Evolutionary conservation across 23 red algal species (phyloP), one percentile per base, ranked within the genome.

Genomic region (Gracilaria domingensis): DNA sequence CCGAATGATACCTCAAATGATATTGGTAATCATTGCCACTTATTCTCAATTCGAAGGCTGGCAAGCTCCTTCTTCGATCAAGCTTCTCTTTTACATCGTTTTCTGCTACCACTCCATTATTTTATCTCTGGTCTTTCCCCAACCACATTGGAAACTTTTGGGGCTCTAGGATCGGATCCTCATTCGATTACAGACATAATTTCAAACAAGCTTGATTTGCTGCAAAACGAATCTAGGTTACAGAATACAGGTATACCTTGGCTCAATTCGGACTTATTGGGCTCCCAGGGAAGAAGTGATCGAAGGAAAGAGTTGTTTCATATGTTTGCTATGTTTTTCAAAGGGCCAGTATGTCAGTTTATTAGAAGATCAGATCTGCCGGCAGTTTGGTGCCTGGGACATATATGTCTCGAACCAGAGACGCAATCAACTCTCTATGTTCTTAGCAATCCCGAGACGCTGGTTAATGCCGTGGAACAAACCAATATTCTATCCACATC

Each of bases 1-100:
- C 32, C 66, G 2, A 71, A 71, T 71, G 66, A 71, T 17, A 38
- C 32, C 20, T 71, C 32, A 38, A 71, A 71, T 71, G 66, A 71
- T 71, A 71, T 21, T 13, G 21, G 66, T 71, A 23, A 71, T 8
- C 12, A 14, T 35, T 14, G 33, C 13, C 6, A 18, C 12, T 17
- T 71, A 40, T 35, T 12, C 13, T 35, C 66, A 23, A 7, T 71
- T 35, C 7, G 66, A 71, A 40, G 7, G 37, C 1, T 55, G 1
- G 18, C 14, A 14, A 55, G 18, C 17, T 55, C 17, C 2, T 18
- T 18, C 18, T 55, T 55, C 18, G 11, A 55, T 55, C 51, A 55
- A 55, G 9, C 11, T 18, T 7, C 18, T 55, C 14, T 55, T 1
- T 14, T 55, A 20, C 17, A 55, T 1, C 51, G 51, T 1, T 55